phyloP scores from a whole-genome alignment of 2,329 filamentous ascomycete species.

The Alternaria novae-zelandiae region DNA sequence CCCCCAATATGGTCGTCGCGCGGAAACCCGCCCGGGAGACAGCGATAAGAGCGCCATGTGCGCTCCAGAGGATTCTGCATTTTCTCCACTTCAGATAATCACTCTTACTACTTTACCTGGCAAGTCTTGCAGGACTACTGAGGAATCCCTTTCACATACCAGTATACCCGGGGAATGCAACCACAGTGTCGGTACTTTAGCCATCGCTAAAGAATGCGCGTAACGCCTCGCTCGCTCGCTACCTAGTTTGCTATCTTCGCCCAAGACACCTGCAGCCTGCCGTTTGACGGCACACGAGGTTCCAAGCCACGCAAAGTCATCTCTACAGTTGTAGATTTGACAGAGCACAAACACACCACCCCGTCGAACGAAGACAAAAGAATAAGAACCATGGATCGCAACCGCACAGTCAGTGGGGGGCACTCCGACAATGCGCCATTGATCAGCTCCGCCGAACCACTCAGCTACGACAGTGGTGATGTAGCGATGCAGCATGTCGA shows the following conservation, averaged over 20 bases:
- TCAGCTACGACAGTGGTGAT: constrained; percentile 25
- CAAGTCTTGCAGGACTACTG: background rate
- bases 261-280: background rate
- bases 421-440: constrained; percentile 15
- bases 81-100: background rate
- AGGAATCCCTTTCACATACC: background rate
- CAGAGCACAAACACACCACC: background rate
- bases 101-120: background rate
- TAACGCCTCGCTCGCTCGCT: background rate
- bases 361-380: background rate
- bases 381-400: constrained; percentile 11
- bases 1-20: constrained; percentile 5
- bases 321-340: background rate
- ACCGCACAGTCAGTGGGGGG: background rate
- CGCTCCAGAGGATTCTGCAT: background rate
- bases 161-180: background rate
- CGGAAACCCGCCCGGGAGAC: background rate
- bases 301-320: background rate
- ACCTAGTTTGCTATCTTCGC: background rate
- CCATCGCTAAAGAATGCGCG: background rate
- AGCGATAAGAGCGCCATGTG: constrained; percentile 1
- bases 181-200: background rate
- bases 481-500: constrained; percentile 33
- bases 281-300: background rate
- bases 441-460: constrained; percentile 20